phyloP scores from a whole-genome alignment of 2,329 filamentous ascomycete species.

The Cordyceps militaris region DNA sequence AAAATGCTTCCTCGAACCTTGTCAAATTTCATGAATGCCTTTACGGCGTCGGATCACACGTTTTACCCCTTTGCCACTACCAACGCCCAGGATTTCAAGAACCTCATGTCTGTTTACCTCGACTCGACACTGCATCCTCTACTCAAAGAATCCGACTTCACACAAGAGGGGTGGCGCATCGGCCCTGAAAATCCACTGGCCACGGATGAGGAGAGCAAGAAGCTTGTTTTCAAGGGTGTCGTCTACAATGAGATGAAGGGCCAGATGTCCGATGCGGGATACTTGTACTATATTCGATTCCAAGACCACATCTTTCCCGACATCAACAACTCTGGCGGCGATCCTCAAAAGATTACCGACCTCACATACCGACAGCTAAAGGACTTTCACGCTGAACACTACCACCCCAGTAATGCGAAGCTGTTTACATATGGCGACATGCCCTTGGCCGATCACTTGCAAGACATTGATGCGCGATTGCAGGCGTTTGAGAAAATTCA shows the following conservation, averaged over 20 bases:
- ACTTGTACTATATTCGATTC: constrained; percentile 91
- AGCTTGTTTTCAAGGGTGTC: constrained; percentile 90
- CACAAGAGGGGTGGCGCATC: constrained; percentile 94
- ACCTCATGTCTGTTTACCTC: constrained; percentile 92
- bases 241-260: constrained; percentile 99
- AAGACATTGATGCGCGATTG: constrained; percentile 69
- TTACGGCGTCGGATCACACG: constrained; percentile 92
- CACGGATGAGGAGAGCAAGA: constrained; percentile 50
- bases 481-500: constrained; percentile 63
- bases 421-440: constrained; percentile 94
- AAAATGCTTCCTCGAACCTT: constrained; percentile 97
- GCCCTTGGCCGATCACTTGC: constrained; percentile 72
- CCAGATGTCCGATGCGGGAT: constrained; percentile 95
- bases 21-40: constrained; percentile 99
- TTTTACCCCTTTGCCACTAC: constrained; percentile 98
- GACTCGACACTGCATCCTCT: constrained; percentile 89
- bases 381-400: constrained; percentile 85
- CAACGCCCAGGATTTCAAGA: constrained; percentile 90
- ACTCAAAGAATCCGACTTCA: constrained; percentile 84
- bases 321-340: constrained; percentile 93
- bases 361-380: constrained; percentile 85
- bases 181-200: constrained; percentile 81
- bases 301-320: constrained; percentile 91
- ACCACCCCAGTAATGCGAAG: constrained; percentile 96
- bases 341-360: constrained; percentile 93